These are phyloP conservation scores for Exserohilum turcica DNA, from an alignment of 2,329 filamentous ascomycete species.

Conservation along the genomic window DNA sequence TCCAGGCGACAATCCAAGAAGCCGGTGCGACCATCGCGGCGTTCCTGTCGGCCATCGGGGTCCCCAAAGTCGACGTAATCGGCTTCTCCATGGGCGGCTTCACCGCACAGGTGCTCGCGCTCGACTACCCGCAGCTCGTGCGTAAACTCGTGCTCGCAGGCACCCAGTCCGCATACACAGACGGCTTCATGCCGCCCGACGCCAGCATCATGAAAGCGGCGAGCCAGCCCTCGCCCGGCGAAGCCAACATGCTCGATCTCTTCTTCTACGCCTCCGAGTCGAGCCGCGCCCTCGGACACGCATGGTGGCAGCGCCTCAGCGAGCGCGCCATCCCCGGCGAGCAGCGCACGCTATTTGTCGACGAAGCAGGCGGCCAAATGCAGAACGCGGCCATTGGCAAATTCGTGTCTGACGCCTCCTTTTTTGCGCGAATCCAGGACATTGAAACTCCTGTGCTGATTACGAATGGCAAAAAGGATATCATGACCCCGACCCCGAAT, in stretches of 20 bases:
- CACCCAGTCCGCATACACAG: slow-evolving; percentile 29
- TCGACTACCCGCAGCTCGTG: slow-evolving; percentile 45
- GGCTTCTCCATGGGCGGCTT: slow-evolving; percentile 60
- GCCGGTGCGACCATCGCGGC: slow-evolving; percentile 39
- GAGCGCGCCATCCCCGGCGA: background rate
- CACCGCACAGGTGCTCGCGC: slow-evolving; percentile 54
- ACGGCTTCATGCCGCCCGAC: background rate
- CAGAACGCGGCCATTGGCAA: background rate
- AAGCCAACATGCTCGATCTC: slow-evolving; percentile 1
- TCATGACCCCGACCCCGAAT: slow-evolving; percentile 21
- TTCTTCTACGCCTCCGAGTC: slow-evolving; percentile 18
- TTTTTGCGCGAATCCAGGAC: slow-evolving; percentile 12
- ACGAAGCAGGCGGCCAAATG: background rate
- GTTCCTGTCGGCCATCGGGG: slow-evolving; percentile 35
- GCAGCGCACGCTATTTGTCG: background rate
- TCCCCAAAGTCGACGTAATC: slow-evolving; percentile 53
- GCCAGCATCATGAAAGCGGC: background rate
- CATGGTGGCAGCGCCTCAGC: slow-evolving; percentile 6
- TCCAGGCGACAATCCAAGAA: slow-evolving; percentile 48
- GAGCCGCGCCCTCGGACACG: slow-evolving; percentile 7
- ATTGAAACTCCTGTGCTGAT: slow-evolving; percentile 38
- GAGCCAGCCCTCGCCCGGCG: background rate
- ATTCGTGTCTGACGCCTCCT: background rate
- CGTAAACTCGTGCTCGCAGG: slow-evolving; percentile 54
- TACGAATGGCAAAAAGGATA: slow-evolving; percentile 29